Base-by-base conservation (phyloP, 1,284 basidiomycete genomes). In the Rhodotorula sp. region DNA sequence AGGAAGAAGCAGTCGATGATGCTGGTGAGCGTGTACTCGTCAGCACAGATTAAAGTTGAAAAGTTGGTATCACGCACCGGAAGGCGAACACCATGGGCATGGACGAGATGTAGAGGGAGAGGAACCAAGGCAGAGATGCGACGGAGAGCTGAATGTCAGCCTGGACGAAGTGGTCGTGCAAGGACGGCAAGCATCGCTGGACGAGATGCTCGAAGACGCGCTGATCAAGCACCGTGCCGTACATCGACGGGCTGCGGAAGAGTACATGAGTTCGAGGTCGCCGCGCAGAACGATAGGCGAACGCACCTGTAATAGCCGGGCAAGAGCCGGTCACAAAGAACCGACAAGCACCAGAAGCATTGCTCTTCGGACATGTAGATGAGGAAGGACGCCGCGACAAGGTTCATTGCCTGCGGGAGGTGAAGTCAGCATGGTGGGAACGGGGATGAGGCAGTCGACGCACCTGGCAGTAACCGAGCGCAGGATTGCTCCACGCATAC, bases 81-180 rank as follows among this genome's bases (percentile, higher is more conserved):
- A 98, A 99, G 0, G 96, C 95, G 79, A 99, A 99, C 58, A 99
- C 89, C 87, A 99, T 91, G 0, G 96, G 96, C 93, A 99, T 97
- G 77, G 92, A 95, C 82, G 98, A 98, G 82, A 99, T 98, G 80
- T 89, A 94, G 74, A 92, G 62, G 64, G 66, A 83, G 76, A 99
- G 82, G 84, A 99, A 99, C 96, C 96, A 99, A 19, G 96, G 96
- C 39, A 99, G 81, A 2, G 93, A 96, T 1, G 96, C 96, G 19
- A 99, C 93, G 10, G 92, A 96, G 46, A 99, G 86, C 78, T 99
- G 95, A 13, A 99, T 94, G 78, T 99, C 96, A 58, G 96, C 92
- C 29, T 82, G 84, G 72, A 87, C 85, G 82, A 98, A 97, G 80
- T 99, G 92, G 44, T 97, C 93, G 76, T 96, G 89, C 75, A 99